Conservation (phyloP, 2,329 filamentous ascomycete species). For the Calonectria pteridis region DNA sequence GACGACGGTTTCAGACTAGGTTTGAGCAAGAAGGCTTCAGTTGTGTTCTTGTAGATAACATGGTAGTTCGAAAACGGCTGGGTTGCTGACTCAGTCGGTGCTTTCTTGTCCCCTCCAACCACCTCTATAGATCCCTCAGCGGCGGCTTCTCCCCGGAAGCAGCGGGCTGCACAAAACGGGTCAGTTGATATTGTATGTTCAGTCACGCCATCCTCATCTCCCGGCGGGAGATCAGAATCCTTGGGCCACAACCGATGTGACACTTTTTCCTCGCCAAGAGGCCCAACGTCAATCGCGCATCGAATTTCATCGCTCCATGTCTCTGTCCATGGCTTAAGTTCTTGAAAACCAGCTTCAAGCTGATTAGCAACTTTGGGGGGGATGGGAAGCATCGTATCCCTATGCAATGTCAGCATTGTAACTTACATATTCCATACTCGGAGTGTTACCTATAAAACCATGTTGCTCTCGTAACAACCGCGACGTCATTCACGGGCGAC, state of each 20-base stretch:
- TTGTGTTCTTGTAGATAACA: constrained; percentile 86
- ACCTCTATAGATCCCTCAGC: constrained; percentile 63
- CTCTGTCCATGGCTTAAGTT: constrained; percentile 88
- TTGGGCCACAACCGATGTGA: constrained; percentile 85
- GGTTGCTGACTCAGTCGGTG: constrained; percentile 57
- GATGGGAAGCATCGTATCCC: constrained; percentile 91
- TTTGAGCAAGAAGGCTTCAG: constrained; percentile 86
- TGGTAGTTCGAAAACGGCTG: constrained; percentile 80
- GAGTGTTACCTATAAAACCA: constrained; percentile 86
- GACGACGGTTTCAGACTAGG: constrained; percentile 86
- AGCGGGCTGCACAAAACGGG: constrained; percentile 70
- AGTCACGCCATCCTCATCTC: constrained; percentile 31
- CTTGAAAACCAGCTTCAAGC: constrained; percentile 89
- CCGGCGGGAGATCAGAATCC: constrained; percentile 48
- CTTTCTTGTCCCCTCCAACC: constrained; percentile 45
- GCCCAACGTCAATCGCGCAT: constrained; percentile 90
- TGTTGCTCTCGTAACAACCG: constrained; percentile 84
- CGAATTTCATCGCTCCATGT: constrained; percentile 94
- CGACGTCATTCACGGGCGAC: constrained; percentile 92
- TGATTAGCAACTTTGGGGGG: constrained; percentile 90
- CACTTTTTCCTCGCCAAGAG: constrained; percentile 91
- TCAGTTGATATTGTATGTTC: constrained; percentile 64
- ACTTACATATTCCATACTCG: too few relatives aligned
- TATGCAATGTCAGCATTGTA: constrained; percentile 42
- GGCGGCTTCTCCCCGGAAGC: constrained; percentile 70